Percentiles rank a stretch among this genome's conserved stretches.
Evolutionary conservation across 164 flowering plant species (phyloP).

Genomic region (Stephania japonica): DNA sequence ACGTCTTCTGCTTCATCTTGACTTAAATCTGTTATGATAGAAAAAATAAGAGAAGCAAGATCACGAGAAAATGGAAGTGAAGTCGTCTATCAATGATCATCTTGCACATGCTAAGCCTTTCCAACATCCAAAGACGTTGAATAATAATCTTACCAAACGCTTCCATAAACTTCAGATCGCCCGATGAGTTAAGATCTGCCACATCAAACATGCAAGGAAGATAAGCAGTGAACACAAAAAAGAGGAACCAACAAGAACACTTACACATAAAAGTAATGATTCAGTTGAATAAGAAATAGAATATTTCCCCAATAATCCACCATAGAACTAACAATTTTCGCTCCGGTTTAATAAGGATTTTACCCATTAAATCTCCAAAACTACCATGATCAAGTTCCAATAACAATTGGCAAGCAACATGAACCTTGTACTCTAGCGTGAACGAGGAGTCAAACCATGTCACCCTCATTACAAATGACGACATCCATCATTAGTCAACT

Average conservation of each 20-base stretch:
- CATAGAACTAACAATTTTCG: background rate
- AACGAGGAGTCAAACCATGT: background rate
- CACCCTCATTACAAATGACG: background rate
- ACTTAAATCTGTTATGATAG: conserved; percentile 59
- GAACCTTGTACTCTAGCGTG: background rate
- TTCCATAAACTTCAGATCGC: conserved; percentile 68
- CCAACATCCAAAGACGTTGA: background rate
- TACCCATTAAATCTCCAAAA: background rate
- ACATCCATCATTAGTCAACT: background rate
- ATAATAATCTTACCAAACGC: conserved; percentile 54
- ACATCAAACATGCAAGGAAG: conserved; percentile 13
- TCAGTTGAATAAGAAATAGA: background rate
- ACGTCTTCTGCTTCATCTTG: conserved; percentile 86
- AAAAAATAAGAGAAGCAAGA: background rate
- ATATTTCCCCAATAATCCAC: background rate
- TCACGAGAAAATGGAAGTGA: background rate
- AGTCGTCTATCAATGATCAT: background rate
- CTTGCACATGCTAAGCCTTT: background rate
- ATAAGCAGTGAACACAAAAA: background rate
- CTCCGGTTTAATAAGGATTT: background rate
- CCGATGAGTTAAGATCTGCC: conserved; percentile 58
- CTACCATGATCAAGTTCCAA: background rate
- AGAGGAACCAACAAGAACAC: background rate
- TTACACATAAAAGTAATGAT: background rate
- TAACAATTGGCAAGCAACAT: background rate